These are phyloP conservation scores for Candida piceae DNA, from an alignment of 805 yeast genomes.

Conservation along the genomic window DNA sequence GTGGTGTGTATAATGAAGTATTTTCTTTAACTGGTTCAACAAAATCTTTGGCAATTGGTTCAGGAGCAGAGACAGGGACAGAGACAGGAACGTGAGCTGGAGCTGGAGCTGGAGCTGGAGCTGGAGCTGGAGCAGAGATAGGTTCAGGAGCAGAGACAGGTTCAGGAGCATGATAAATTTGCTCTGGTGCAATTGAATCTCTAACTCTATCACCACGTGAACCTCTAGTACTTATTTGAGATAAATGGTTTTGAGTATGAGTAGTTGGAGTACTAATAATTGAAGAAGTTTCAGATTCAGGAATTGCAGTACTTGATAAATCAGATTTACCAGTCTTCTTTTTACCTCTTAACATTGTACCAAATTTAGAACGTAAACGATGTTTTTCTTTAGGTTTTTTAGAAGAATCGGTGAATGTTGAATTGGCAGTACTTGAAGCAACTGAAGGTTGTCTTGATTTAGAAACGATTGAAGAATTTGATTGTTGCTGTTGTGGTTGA, in stretches of 20 bases:
- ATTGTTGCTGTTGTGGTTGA: neutral
- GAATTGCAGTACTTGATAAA: slow-evolving; percentile 19
- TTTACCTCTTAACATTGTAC: slow-evolving; percentile 57
- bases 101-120: slow-evolving; percentile 4
- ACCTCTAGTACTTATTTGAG: slow-evolving; percentile 2
- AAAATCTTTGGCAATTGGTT: no score
- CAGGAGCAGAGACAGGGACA: no score
- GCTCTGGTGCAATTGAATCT: slow-evolving; percentile 2
- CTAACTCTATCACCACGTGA: slow-evolving; percentile 1
- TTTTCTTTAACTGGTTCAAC: no score
- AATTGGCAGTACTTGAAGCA: slow-evolving; percentile 6
- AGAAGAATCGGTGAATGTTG: slow-evolving; percentile 2
- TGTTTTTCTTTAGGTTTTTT: slow-evolving; percentile 24
- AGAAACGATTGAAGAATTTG: slow-evolving; percentile 6
- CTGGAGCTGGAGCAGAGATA: slow-evolving; percentile 1
- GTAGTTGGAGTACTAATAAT: slow-evolving; percentile 17
- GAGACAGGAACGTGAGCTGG: no score
- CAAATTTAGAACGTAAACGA: slow-evolving; percentile 62
- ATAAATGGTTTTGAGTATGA: slow-evolving; percentile 1
- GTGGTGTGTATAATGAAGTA: neutral
- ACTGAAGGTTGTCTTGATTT: slow-evolving; percentile 13
- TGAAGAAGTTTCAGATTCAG: slow-evolving; percentile 30
- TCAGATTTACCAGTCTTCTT: slow-evolving; percentile 41
- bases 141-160: neutral
- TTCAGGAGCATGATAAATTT: neutral